These are phyloP conservation scores for Wickerhamiella lipophila DNA, from an alignment of 805 yeast species.

Conservation along the genomic window DNA sequence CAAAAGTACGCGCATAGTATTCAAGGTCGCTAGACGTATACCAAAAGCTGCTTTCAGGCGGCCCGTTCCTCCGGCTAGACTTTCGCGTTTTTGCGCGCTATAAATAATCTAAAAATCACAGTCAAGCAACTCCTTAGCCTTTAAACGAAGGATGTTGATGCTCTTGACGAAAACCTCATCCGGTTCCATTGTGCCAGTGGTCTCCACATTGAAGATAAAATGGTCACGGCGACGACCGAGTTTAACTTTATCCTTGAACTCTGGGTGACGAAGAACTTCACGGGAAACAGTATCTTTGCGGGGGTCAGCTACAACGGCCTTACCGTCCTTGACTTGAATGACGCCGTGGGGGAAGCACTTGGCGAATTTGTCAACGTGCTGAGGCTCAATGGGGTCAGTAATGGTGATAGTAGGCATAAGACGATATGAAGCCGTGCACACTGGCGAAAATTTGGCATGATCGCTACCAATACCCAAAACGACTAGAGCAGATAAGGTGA, in stretches of 20 bases:
- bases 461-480: slow-evolving; percentile 84
- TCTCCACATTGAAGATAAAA: slow-evolving; percentile 86
- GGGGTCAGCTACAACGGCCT: slow-evolving; percentile 76
- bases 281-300: slow-evolving; percentile 94
- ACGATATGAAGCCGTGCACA: slow-evolving; percentile 90
- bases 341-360: slow-evolving; percentile 92
- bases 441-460: slow-evolving; percentile 97
- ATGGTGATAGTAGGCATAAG: slow-evolving; percentile 67
- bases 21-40: no score
- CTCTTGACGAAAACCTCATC: slow-evolving; percentile 91
- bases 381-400: slow-evolving; percentile 56
- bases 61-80: no score
- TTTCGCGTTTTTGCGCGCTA: background rate
- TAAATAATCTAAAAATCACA: slow-evolving; percentile 16
- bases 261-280: slow-evolving; percentile 88
- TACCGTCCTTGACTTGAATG: slow-evolving; percentile 52
- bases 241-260: slow-evolving; percentile 77
- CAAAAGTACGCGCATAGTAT: no score
- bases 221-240: slow-evolving; percentile 87
- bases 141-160: slow-evolving; percentile 70
- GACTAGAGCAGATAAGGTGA: slow-evolving; percentile 79
- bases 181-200: slow-evolving; percentile 94
- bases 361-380: slow-evolving; percentile 64
- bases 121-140: slow-evolving; percentile 29
- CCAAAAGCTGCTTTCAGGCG: no score